A percentile compares a stretch with the other conserved stretches of the same genome.
These are phyloP conservation scores for Phallus indusiatus DNA, from an alignment of 768 basidiomycete species.

Conservation along the genomic window DNA sequence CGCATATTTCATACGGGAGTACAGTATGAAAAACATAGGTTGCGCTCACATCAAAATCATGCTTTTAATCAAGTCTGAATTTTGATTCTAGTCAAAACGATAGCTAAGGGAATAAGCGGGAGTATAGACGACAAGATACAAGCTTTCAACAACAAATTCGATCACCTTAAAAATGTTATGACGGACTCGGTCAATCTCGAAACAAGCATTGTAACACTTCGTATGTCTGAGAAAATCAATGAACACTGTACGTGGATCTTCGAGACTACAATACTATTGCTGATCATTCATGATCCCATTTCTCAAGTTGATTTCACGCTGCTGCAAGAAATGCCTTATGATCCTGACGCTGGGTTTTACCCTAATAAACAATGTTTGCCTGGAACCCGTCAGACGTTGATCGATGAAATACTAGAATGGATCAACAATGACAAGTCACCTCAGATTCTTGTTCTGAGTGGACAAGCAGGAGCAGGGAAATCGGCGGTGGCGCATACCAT, in stretches of 20 bases:
- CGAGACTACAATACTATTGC: background rate
- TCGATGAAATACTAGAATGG: conserved; percentile 14
- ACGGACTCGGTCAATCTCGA: background rate
- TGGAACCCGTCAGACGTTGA: conserved; percentile 16
- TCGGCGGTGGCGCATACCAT: conserved; percentile 24
- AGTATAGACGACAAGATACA: background rate
- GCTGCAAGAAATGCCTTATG: background rate
- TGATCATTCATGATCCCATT: background rate
- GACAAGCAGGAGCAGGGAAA: conserved; percentile 21
- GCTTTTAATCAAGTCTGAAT: no score
- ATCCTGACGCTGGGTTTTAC: background rate
- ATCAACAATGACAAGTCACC: conserved; percentile 6
- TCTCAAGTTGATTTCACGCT: background rate
- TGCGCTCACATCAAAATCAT: background rate
- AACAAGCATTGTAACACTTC: background rate
- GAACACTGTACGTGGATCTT: background rate
- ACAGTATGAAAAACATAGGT: conserved; percentile 12
- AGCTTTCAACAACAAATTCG: background rate
- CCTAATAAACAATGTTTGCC: background rate
- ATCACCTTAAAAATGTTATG: background rate
- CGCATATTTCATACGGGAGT: conserved; percentile 22
- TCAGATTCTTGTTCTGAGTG: conserved; percentile 13
- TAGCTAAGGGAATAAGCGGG: background rate
- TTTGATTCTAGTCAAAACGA: background rate
- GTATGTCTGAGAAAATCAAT: background rate